Base-by-base conservation (phyloP, 2,329 filamentous ascomycete genomes). In the Penicillium digitatum region DNA sequence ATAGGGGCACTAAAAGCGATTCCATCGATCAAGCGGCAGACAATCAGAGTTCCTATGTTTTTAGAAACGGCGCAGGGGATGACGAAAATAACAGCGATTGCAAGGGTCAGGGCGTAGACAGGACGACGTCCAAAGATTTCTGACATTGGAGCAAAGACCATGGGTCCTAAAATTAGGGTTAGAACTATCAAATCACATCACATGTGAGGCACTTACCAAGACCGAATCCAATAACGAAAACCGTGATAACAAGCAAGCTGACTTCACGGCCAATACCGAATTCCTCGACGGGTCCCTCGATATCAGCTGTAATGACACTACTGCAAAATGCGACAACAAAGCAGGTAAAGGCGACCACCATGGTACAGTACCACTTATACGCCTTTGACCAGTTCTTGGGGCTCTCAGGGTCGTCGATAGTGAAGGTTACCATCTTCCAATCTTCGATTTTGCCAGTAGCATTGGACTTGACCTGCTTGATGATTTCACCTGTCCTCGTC, bases 1-100 rank as follows among this genome's bases (percentile, higher is more conserved):
- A 95, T 93, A 2, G 90, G 89, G 0, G 89, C 89, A 11, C 87
- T 91, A 69, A 93, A 93, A 6, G 88, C 88, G 53, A 94, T 89
- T 43, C 90, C 90, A 59, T 90, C 89, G 56, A 95, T 88, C 43
- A 85, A 78, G 58, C 90, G 84, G 68, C 86, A 90, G 26, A 90
- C 85, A 6, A 95, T 78, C 8, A 95, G 80, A 0, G 89, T 94
- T 22, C 74, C 81, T 29, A 92, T 89, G 62, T 93, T 94, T 63
- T 86, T 78, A 4, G 89, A 79, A 0, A 93, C 82, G 1, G 89
- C 89, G 60, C 88, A 89, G 1, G 89, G 89, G 56, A 95, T 89
- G 61, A 90, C 81, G 73, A 94, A 94, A 46, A 94, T 73, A 27
- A 92, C 84, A 2, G 89, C 89, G 0, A 90, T 4, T 0, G 86